Base-by-base conservation (phyloP, 2,329 filamentous ascomycete species). In the Beauveria scarabaeidicola region DNA sequence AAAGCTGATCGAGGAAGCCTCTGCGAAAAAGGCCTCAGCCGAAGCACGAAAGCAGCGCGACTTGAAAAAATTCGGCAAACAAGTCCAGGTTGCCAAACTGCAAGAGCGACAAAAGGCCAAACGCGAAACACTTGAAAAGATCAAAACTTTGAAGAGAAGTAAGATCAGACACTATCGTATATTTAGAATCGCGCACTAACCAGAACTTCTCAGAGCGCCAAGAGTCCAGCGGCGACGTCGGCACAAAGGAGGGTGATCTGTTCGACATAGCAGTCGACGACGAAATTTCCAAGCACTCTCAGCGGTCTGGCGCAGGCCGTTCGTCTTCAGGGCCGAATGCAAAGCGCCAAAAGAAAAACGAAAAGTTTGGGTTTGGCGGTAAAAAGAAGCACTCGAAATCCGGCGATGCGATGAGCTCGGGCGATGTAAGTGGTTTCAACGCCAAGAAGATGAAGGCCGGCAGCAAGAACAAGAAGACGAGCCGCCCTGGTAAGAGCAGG, bases 41-140 rank as follows among this genome's bases (percentile, higher is more conserved):
- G 94, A 99, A 74, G 94, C 94, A 7, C 85, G 91, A 72, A 91
- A 91, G 77, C 87, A 93, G 78, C 83, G 94, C 64, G 94, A 99
- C 73, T 80, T 97, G 69, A 97, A 97, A 86, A 99, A 97, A 78
- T 99, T 97, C 72, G 94, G 94, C 72, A 99, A 99, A 79, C 90
- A 96, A 74, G 94, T 97, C 57, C 94, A 99, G 79, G 85, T 96
- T 62, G 92, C 92, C 61, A 97, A 96, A 80, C 77, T 96, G 73
- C 93, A 97, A 77, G 93, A 99, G 82, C 82, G 94, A 52, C 86
- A 90, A 54, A 96, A 95, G 81, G 87, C 87, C 70, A 97, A 97
- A 86, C 86, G 85, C 67, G 90, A 95, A 64, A 96, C 91, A 4
- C 78, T 99, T 64, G 94, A 97, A 67, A 97, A 97, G 82, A 97